These are phyloP conservation scores for Dendryphion nanum DNA, from an alignment of 2,329 filamentous ascomycete species.

Conservation along the genomic window DNA sequence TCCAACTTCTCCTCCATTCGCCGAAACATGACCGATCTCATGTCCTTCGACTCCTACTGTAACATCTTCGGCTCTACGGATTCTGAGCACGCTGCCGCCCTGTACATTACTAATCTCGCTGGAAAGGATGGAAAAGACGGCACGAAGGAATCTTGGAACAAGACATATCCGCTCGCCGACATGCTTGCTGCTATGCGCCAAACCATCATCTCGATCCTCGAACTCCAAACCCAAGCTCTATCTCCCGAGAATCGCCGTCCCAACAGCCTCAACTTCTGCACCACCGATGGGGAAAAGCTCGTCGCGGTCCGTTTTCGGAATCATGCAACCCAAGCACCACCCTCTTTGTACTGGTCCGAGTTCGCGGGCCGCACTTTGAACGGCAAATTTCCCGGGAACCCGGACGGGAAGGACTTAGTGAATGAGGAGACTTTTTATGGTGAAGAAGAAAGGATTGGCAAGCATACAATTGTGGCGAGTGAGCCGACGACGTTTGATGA, in stretches of 20 bases:
- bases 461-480: constrained; percentile 54
- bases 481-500: constrained; percentile 56
- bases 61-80: constrained; percentile 53
- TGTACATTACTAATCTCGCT: constrained; percentile 50
- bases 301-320: constrained; percentile 55
- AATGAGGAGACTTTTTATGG: constrained; percentile 36
- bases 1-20: constrained; percentile 48
- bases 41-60: constrained; percentile 49
- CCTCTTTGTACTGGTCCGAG: constrained; percentile 51
- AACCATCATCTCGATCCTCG: constrained; percentile 48
- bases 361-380: constrained; percentile 54
- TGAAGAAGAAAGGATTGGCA: constrained; percentile 45
- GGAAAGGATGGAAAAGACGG: too few relatives aligned
- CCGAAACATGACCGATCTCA: constrained; percentile 44
- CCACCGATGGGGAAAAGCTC: constrained; percentile 51
- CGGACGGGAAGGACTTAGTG: constrained; percentile 39
- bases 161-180: constrained; percentile 40
- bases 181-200: constrained; percentile 49
- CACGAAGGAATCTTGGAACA: constrained; percentile 43
- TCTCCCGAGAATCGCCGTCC: constrained; percentile 40
- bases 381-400: constrained; percentile 51
- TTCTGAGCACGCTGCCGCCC: constrained; percentile 52
- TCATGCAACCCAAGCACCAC: constrained; percentile 52
- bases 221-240: constrained; percentile 45
- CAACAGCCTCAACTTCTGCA: constrained; percentile 54